Evolutionary conservation across 78 protist genomes (phyloP), one percentile per base, ranked within the genome.

Genomic region (Dictyostelium firmibasis): DNA sequence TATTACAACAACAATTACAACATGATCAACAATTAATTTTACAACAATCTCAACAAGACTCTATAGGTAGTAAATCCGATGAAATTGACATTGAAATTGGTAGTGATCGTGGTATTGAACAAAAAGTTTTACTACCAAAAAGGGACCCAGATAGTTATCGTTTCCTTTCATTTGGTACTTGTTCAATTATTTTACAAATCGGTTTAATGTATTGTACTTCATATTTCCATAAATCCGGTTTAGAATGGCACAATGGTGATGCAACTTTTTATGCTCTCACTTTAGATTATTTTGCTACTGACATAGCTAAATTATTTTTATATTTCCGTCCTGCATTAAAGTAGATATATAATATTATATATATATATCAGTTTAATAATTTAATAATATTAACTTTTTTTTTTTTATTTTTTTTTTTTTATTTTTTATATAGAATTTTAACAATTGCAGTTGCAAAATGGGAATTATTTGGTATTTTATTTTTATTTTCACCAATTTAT

Each of bases 401-500:
- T 4, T 38, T 4, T 38, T 4, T 38, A 2, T 38, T 4, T 20
- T 20, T 57, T 2, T 50, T 50, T 50, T 50, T 14, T 16, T 50
- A 50, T 62, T 7, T 64, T 25, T 10, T n/a, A 27, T 76, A 70
- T 25, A 83, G 92, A 75, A 2, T 60, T 4, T 64, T 79, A 35
- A 88, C 93, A 43, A 10, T 88, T 60, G 85, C 93, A 33, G 93
- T 88, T 13, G 86, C 86, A 18, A 88, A 88, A 76, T 88, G 93
- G 93, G 93, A 88, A 36, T 62, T 88, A 20, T 2, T 16, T 11
- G 93, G 93, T 6, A 36, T 69, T 78, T 41, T 88, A 41, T 88
- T 88, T 31, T 33, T 77, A 35, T 35, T 29, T 18, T 62, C 81
- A 9, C 93, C 93, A 88, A 4, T 88, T 53, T 88, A 35, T 23